Base-by-base conservation (phyloP, 257 asterid species). In the Knoxia roxburghii region DNA sequence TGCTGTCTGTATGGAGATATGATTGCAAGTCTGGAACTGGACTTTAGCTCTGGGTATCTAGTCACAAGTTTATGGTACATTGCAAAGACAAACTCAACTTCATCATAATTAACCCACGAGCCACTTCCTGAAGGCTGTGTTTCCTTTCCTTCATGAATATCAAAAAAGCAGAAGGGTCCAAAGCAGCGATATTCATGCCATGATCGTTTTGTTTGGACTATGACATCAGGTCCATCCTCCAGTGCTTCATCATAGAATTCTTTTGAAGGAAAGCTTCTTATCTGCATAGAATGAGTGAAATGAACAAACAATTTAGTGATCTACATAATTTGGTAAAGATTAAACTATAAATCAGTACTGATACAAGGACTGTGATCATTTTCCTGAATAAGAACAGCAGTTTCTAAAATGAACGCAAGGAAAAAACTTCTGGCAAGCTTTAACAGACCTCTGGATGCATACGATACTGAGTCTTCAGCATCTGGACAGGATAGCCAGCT, bases 381-480 rank as follows among this genome's bases (percentile, higher is more conserved):
- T 15, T 21, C 53, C 53, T 63, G 54, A 62, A 52, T 23, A 32
- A 41, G 51, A 48, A 12, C 40, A 32, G 20, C 18, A 33, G 39
- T 10, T n/a, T 41, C 12, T 24, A 46, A 21, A 43, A 11, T 50
- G 53, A 61, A 7, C 4, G 1, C 29, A 37, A 61, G 10, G 20
- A 26, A 24, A 24, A 50, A 67, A 45, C 24, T 27, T 29, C 3
- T 10, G 65, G 63, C 65, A 52, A 53, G 61, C 35, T 46, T 41
- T 23, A 40, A 56, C 68, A 32, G 61, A 93, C 99, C 97, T 94
- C 95, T 26, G 99, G 99, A 73, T 94, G 89, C 99, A 94, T 94
- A 66, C 99, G 96, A 73, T 94, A 94, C 78, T 94, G 99, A 67
- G 97, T 94, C 87, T 85, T 94, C 79, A 94, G 91, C 95, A 94